Percentiles rank a stretch among this genome's conserved stretches.
Evolutionary conservation across 305 asterid species (phyloP).

Genomic region (Salvia sclarea): DNA sequence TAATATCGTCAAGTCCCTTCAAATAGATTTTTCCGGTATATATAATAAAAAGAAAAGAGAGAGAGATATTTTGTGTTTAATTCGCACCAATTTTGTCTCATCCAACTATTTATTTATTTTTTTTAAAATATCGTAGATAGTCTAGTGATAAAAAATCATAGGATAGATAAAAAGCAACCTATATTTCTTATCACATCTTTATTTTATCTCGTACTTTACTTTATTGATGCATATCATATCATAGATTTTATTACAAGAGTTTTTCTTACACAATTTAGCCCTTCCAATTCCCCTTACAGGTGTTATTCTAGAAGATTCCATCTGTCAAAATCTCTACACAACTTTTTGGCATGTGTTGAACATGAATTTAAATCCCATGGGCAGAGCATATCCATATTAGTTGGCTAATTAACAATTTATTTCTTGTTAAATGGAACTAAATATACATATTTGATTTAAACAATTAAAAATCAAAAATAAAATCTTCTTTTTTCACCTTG

Average conservation of each 20-base stretch:
- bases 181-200: no score
- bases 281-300: not conserved
- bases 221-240: no score
- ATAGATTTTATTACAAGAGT: not conserved
- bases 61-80: no score
- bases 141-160: no score
- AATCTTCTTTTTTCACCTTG: not conserved
- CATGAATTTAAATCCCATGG: not conserved
- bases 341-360: constrained; percentile 7
- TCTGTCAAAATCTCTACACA: not conserved
- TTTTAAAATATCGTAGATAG: no score
- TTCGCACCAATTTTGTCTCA: no score
- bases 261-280: not conserved
- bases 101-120: no score
- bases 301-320: not conserved
- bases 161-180: no score
- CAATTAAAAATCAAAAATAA: not conserved
- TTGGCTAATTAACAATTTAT: constrained; percentile 17
- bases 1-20: no score
- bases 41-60: no score
- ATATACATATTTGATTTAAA: not conserved
- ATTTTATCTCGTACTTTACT: no score
- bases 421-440: not conserved
- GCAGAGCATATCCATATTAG: not conserved
- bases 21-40: no score